phyloP scores from a whole-genome alignment of 257 asterid genomes.

The Asclepias syriaca region DNA sequence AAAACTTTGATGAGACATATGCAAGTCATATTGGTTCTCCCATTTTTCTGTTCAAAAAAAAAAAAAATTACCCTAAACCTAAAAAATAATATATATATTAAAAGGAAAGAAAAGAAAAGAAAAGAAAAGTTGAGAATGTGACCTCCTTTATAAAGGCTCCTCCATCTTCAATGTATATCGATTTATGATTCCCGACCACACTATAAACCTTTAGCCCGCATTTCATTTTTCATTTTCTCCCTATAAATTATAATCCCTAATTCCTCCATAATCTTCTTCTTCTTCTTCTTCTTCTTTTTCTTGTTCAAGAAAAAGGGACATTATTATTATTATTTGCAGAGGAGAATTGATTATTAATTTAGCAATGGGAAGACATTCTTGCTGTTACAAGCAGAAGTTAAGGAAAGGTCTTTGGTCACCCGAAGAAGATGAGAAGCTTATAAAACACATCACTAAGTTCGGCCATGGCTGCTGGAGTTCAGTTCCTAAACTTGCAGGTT shows the following conservation, averaged over 20 bases:
- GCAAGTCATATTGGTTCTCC: constrained; percentile 29
- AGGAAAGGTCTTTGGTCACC: constrained; percentile 99
- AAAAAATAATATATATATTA: background rate
- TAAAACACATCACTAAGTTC: constrained; percentile 62
- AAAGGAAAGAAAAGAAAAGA: constrained; percentile 11
- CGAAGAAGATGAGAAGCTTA: constrained; percentile 93
- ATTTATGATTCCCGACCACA: constrained; percentile 40
- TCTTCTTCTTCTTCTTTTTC: background rate
- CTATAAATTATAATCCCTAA: too few relatives aligned
- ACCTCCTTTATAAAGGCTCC: constrained; percentile 47
- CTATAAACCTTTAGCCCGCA: background rate
- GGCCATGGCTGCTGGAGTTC: constrained; percentile 99
- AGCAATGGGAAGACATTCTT: constrained; percentile 92
- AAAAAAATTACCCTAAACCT: too few relatives aligned
- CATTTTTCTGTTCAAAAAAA: constrained; percentile 19
- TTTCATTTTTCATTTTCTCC: too few relatives aligned
- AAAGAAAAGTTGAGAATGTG: constrained; percentile 26
- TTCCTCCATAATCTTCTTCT: too few relatives aligned
- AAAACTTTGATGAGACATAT: constrained; percentile 35
- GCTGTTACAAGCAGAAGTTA: constrained; percentile 80
- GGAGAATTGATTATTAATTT: constrained; percentile 7
- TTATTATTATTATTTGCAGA: constrained; percentile 17
- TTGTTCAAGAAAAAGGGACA: constrained; percentile 13
- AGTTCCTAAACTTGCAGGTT: constrained; percentile 67
- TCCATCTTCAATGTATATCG: constrained; percentile 16